phyloP scores from a whole-genome alignment of 257 asterid species.

The Plantago elongata region DNA sequence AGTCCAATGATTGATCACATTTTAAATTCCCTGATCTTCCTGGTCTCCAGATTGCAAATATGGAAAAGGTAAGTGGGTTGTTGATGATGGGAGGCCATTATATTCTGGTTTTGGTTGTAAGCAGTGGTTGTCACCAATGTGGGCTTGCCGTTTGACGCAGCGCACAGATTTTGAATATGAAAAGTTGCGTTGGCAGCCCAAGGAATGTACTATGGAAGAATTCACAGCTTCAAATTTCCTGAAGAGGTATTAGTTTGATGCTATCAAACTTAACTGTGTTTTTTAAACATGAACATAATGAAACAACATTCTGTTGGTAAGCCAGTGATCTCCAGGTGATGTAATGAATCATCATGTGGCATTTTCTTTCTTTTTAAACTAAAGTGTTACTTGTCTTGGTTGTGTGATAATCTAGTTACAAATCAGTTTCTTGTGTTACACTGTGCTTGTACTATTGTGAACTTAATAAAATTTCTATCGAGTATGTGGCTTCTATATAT shows the following conservation, averaged over 20 bases:
- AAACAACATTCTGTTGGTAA: slow-evolving; percentile 3
- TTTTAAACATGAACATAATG: slow-evolving; percentile 10
- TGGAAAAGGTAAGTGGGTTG: slow-evolving; percentile 82
- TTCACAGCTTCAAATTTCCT: slow-evolving; percentile 66
- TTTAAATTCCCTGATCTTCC: slow-evolving; percentile 13
- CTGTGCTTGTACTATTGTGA: background rate
- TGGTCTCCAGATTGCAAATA: slow-evolving; percentile 59
- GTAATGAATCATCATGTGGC: background rate
- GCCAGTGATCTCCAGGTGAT: background rate
- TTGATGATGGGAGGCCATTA: slow-evolving; percentile 58
- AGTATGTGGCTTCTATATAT: background rate
- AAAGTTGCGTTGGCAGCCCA: slow-evolving; percentile 79
- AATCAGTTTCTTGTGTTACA: background rate
- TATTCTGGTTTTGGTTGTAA: slow-evolving; percentile 87
- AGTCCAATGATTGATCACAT: background rate
- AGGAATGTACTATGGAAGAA: slow-evolving; percentile 62
- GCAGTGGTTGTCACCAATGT: slow-evolving; percentile 90
- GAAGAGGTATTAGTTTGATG: slow-evolving; percentile 41
- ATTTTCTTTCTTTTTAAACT: background rate
- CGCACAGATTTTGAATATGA: slow-evolving; percentile 85
- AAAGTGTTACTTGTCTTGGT: slow-evolving; percentile 7
- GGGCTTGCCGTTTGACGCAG: slow-evolving; percentile 95
- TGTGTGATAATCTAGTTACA: background rate
- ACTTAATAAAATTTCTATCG: background rate
- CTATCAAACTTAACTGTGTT: slow-evolving; percentile 15